Percentiles rank a stretch among this genome's conserved stretches.
phyloP scores from a whole-genome alignment of 805 yeast genomes.

The Lachancea cidri region DNA sequence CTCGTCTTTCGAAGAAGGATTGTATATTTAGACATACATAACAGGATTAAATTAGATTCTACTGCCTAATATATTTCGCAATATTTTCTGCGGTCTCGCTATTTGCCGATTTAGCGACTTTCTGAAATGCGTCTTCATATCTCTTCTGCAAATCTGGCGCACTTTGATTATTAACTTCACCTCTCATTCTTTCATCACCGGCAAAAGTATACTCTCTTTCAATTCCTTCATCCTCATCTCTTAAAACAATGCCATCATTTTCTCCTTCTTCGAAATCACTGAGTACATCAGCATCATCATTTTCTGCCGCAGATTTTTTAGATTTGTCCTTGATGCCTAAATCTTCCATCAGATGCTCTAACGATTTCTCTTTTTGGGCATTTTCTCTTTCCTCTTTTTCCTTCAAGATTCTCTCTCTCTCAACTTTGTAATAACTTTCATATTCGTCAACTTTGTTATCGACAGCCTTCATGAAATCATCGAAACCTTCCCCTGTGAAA shows the following conservation, averaged over 20 bases:
- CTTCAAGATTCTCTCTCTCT: slow-evolving; percentile 74
- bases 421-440: slow-evolving; percentile 74
- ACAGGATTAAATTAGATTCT: slow-evolving; percentile 2
- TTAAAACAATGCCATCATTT: slow-evolving; percentile 37
- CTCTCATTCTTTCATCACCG: slow-evolving; percentile 52
- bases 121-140: slow-evolving; percentile 68
- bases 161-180: slow-evolving; percentile 47
- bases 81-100: slow-evolving; percentile 68
- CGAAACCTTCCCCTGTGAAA: slow-evolving; percentile 90
- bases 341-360: slow-evolving; percentile 77
- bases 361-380: slow-evolving; percentile 61
- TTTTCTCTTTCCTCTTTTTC: slow-evolving; percentile 74
- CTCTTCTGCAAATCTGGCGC: slow-evolving; percentile 53
- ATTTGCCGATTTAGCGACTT: slow-evolving; percentile 54
- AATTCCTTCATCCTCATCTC: slow-evolving; percentile 48
- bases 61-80: slow-evolving; percentile 55
- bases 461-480: slow-evolving; percentile 79
- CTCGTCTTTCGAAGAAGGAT: slow-evolving; percentile 67
- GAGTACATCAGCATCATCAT: slow-evolving; percentile 51
- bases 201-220: slow-evolving; percentile 70
- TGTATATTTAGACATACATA: slow-evolving; percentile 38
- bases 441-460: slow-evolving; percentile 86
- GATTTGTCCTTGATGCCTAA: slow-evolving; percentile 55
- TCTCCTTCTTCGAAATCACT: slow-evolving; percentile 40
- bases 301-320: slow-evolving; percentile 40